Evolutionary conservation across 176 grass and related monocot genomes (phyloP).

Genomic region (Zea luxurians): DNA sequence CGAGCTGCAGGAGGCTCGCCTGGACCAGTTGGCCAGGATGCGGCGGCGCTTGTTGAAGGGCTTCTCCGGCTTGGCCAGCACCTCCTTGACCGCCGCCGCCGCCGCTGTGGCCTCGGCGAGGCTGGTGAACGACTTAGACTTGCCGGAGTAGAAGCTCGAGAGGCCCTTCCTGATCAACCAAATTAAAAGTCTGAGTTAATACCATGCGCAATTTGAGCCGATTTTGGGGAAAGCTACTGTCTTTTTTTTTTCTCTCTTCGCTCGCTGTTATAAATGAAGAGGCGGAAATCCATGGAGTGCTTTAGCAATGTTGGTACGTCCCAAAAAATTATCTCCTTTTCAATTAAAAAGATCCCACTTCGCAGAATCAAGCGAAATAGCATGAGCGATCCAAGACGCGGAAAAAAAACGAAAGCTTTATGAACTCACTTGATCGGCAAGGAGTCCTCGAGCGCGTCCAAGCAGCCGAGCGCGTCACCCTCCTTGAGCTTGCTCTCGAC

Average conservation of each 20-base stretch:
- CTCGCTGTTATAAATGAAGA: not conserved
- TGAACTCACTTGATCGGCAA: slow-evolving; percentile 64
- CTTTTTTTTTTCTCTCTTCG: not conserved
- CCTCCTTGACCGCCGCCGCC: slow-evolving; percentile 43
- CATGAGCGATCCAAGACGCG: not conserved
- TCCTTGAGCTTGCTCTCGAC: slow-evolving; percentile 55
- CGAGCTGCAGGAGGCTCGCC: slow-evolving; percentile 66
- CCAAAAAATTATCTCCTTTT: slow-evolving; percentile 8
- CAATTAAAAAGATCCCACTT: not conserved
- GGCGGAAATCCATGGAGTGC: not conserved
- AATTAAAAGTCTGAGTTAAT: not conserved
- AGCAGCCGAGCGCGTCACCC: slow-evolving; percentile 34
- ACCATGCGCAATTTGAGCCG: not conserved
- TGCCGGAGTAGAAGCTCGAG: slow-evolving; percentile 85
- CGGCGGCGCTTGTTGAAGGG: slow-evolving; percentile 89
- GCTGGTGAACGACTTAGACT: slow-evolving; percentile 80
- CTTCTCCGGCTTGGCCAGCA: slow-evolving; percentile 82
- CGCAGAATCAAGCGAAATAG: not conserved
- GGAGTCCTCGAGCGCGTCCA: slow-evolving; percentile 59
- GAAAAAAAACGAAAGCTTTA: not conserved
- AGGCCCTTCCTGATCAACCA: slow-evolving; percentile 52
- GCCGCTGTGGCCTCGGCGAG: slow-evolving; percentile 55
- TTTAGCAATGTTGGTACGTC: not conserved
- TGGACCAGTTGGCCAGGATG: slow-evolving; percentile 55
- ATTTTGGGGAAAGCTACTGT: not conserved